These are phyloP conservation scores for Cercophora sp. DNA, from an alignment of 495 filamentous ascomycete genomes.

Conservation along the genomic window DNA sequence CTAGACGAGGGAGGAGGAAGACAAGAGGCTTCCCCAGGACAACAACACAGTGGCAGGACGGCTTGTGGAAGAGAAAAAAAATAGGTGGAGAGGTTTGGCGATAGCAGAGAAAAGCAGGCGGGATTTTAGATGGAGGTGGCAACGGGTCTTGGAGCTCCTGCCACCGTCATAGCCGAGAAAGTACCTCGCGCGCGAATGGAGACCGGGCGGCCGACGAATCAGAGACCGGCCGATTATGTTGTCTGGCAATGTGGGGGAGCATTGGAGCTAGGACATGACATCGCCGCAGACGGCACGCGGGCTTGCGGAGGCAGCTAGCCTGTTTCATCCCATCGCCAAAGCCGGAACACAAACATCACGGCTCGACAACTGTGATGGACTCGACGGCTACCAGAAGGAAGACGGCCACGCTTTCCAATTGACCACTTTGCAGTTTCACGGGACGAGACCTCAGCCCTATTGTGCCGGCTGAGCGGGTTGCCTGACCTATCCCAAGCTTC, in stretches of 20 bases:
- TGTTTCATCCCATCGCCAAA: no score
- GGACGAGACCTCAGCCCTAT: no score
- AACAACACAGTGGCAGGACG: constrained; percentile 12
- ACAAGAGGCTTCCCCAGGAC: constrained; percentile 15
- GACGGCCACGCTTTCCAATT: constrained; percentile 1
- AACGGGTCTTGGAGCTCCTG: constrained; percentile 24
- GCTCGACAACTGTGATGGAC: no score
- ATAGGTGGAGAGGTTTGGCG: constrained; percentile 30
- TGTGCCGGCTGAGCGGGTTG: constrained; percentile 1
- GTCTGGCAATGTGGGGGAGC: constrained; percentile 29
- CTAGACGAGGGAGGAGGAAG: constrained; percentile 10
- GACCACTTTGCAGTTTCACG: neutral
- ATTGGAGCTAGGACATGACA: constrained; percentile 22
- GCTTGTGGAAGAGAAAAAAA: constrained; percentile 22
- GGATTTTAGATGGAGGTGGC: constrained; percentile 33
- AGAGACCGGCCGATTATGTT: constrained; percentile 21
- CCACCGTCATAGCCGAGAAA: constrained; percentile 37
- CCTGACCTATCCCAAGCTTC: neutral
- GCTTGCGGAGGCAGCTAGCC: constrained; percentile 11
- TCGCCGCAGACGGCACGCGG: constrained; percentile 15
- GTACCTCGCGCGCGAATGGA: constrained; percentile 28
- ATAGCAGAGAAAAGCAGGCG: constrained; percentile 24
- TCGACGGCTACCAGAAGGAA: neutral
- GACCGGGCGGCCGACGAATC: constrained; percentile 22
- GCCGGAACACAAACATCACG: no score